Evolutionary conservation across 495 filamentous ascomycete species (phyloP).

Genomic region (Melanomma pulvis-pyrius): DNA sequence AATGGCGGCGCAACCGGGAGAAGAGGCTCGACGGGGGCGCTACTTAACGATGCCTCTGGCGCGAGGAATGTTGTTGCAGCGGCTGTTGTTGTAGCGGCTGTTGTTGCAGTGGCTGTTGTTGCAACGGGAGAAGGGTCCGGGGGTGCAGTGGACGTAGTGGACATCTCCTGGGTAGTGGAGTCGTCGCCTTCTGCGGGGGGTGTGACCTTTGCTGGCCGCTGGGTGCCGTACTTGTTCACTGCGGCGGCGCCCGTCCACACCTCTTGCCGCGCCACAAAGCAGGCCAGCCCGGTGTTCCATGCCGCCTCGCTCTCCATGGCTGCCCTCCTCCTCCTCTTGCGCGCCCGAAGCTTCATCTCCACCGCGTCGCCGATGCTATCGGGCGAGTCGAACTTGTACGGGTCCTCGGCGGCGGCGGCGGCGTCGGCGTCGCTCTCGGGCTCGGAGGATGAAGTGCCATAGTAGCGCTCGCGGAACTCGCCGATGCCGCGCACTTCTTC

Average conservation of each 20-base stretch:
- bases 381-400: constrained; percentile 67
- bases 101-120: not conserved
- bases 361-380: constrained; percentile 57
- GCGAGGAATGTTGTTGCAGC: not conserved
- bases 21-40: constrained; percentile 27
- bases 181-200: not conserved
- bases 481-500: constrained; percentile 44
- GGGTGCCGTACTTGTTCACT: constrained; percentile 22
- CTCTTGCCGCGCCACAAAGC: constrained; percentile 74
- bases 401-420: constrained; percentile 32
- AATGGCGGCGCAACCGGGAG: constrained; percentile 60
- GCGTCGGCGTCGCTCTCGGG: constrained; percentile 10
- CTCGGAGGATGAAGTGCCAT: constrained; percentile 38
- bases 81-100: not conserved
- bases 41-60: not conserved
- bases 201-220: not conserved
- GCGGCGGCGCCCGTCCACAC: constrained; percentile 78
- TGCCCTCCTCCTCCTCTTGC: constrained; percentile 62
- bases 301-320: constrained; percentile 70
- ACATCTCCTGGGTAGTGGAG: not conserved
- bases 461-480: constrained; percentile 48
- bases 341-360: constrained; percentile 45
- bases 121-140: not conserved
- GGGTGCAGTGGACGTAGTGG: not conserved
- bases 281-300: constrained; percentile 81